Base-by-base conservation (phyloP, 805 yeast genomes). In the Soucietia sequanensis region DNA sequence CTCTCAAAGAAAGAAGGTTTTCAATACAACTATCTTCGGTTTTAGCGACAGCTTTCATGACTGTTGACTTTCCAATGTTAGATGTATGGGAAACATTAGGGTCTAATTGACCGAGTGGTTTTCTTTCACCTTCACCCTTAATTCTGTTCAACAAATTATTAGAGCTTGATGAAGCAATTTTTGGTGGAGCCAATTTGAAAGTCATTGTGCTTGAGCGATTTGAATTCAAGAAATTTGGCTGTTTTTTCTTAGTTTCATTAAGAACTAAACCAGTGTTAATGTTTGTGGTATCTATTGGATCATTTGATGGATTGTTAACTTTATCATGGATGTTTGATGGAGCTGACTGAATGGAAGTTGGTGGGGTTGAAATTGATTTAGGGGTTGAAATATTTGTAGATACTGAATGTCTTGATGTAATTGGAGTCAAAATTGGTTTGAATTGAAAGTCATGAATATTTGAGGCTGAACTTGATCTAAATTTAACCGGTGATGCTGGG, bases 1-100 rank as follows among this genome's bases (percentile, higher is more conserved):
- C 39, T 51, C 60, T 61, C 35, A 69, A 52, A 18, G 70, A 58
- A 29, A 70, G 53, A 42, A 68, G 58, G 50, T 65, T 65, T 31
- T 67, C 62, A 13, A 66, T 68, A 26, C 68, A 61, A 9, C 11
- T 11, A 38, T 63, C 69, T 23, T 38, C 46, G 23, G 41, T 37
- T 35, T 22, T 38, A 31, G 25, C 39, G 25, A 17, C 30, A 27
- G 26, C 17, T 39, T 34, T 15, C n/a, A n/a, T n/a, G n/a, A n/a
- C n/a, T n/a, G n/a, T n/a, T n/a, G n/a, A n/a, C 17, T 13, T 15
- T 27, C 27, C 28, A 18, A 30, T n/a, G 18, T 35, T 29, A 21
- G 14, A 31, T 26, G 41, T 41, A 4, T 20, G 26, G 9, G 20
- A 12, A 13, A 30, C 37, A 39, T 53, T 56, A 3, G 44, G 11